These are phyloP conservation scores for Ricinus communis DNA, from an alignment of 345 rosid genomes.

Conservation along the genomic window DNA sequence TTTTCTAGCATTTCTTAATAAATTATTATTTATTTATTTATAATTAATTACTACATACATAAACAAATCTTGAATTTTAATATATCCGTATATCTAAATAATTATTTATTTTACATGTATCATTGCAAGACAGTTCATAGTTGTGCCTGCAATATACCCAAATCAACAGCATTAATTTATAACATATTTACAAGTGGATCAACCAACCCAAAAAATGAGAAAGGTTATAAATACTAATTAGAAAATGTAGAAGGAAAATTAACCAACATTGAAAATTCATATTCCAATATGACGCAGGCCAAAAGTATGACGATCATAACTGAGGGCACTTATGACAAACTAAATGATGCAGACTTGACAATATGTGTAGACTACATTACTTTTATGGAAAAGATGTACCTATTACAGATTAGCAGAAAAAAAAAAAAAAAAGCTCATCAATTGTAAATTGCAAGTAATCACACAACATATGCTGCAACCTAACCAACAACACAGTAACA, in stretches of 20 bases:
- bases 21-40: too few relatives aligned
- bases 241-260: not conserved
- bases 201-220: not conserved
- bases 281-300: not conserved
- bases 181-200: not conserved
- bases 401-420: not conserved
- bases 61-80: too few relatives aligned
- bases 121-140: too few relatives aligned
- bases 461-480: not conserved
- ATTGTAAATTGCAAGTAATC: slow-evolving; percentile 3
- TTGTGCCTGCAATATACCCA: not conserved
- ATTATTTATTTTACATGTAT: too few relatives aligned
- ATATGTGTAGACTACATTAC: not conserved
- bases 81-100: too few relatives aligned
- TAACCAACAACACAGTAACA: not conserved
- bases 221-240: not conserved
- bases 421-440: not conserved
- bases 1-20: too few relatives aligned
- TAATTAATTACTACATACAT: too few relatives aligned
- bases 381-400: too few relatives aligned
- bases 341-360: not conserved
- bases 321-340: not conserved
- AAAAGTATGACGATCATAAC: not conserved
- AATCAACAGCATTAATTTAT: not conserved
- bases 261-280: not conserved